Conservation (phyloP, 2,329 filamentous ascomycete genomes). For the Aspergillus japonicus region DNA sequence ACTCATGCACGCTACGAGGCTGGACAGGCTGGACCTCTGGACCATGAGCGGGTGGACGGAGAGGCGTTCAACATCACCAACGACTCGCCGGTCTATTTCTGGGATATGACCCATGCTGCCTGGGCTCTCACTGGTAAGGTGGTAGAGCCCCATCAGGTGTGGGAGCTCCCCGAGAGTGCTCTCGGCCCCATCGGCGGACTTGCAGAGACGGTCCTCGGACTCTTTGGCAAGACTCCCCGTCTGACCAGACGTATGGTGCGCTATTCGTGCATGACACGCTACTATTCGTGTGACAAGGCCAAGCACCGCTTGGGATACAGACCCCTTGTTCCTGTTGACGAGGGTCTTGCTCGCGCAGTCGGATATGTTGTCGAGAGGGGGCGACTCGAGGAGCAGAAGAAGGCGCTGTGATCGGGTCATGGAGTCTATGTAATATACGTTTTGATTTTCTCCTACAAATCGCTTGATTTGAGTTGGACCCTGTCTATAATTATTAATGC, state of each 20-base stretch:
- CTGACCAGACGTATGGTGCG: conserved; percentile 46
- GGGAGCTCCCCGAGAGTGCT: conserved; percentile 41
- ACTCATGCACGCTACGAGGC: conserved; percentile 49
- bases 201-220: conserved; percentile 42
- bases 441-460: conserved; percentile 1
- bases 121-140: conserved; percentile 59
- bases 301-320: conserved; percentile 46
- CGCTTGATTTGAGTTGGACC: neutral
- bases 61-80: conserved; percentile 91
- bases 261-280: conserved; percentile 51
- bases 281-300: conserved; percentile 49
- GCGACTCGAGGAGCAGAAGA: conserved; percentile 38
- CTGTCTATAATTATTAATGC: conserved; percentile 13
- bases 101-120: conserved; percentile 78
- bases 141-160: conserved; percentile 44
- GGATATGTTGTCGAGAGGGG: conserved; percentile 40
- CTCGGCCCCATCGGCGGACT: conserved; percentile 42
- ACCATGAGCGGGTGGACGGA: conserved; percentile 74
- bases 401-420: conserved; percentile 33
- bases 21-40: conserved; percentile 60
- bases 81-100: conserved; percentile 83
- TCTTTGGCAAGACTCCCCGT: conserved; percentile 48
- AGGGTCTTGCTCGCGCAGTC: conserved; percentile 49
- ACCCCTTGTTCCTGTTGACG: conserved; percentile 47
- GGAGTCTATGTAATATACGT: conserved; percentile 17